Evolutionary conservation across 1,284 basidiomycete genomes (phyloP).

Genomic region (Papiliotrema fonsecae): DNA sequence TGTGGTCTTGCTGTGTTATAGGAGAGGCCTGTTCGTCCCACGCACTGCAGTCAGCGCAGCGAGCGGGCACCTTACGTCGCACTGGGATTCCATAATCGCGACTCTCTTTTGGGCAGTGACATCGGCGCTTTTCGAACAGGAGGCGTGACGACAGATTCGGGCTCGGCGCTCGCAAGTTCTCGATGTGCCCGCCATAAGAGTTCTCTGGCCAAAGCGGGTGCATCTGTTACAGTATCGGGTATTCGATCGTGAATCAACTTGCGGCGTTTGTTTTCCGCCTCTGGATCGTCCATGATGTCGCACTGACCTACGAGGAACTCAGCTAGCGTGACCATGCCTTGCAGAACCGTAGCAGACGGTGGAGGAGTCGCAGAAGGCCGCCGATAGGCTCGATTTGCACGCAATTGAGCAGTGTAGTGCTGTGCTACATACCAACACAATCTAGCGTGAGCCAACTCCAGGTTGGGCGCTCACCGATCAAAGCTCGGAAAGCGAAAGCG

Average conservation of each 20-base stretch:
- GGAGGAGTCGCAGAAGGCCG: slow-evolving; percentile 11
- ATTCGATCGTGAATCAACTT: slow-evolving; percentile 73
- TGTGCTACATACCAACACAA: slow-evolving; percentile 87
- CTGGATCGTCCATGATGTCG: slow-evolving; percentile 57
- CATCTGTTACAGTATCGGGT: slow-evolving; percentile 75
- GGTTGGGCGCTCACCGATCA: slow-evolving; percentile 56
- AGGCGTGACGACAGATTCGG: not conserved
- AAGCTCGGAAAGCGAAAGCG: slow-evolving; percentile 91
- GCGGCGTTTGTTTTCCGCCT: slow-evolving; percentile 56
- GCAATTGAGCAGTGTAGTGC: slow-evolving; percentile 67
- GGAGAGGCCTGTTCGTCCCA: not conserved
- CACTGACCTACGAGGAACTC: slow-evolving; percentile 74
- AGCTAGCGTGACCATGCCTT: slow-evolving; percentile 66
- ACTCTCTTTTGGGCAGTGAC: too few relatives aligned
- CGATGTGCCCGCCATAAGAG: slow-evolving; percentile 69
- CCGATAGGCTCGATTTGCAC: slow-evolving; percentile 58
- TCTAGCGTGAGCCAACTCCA: slow-evolving; percentile 47
- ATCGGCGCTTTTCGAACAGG: too few relatives aligned
- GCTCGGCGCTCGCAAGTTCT: slow-evolving; percentile 50
- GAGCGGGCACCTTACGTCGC: not conserved
- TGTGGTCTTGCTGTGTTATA: not conserved
- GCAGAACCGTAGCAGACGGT: slow-evolving; percentile 51
- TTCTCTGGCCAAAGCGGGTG: slow-evolving; percentile 69
- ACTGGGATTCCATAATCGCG: not conserved
- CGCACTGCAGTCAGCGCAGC: not conserved